A percentile compares a stretch with the other conserved stretches of the same genome.
phyloP scores from a whole-genome alignment of 352 stramenopile genomes.

The Pythium phragmitis region DNA sequence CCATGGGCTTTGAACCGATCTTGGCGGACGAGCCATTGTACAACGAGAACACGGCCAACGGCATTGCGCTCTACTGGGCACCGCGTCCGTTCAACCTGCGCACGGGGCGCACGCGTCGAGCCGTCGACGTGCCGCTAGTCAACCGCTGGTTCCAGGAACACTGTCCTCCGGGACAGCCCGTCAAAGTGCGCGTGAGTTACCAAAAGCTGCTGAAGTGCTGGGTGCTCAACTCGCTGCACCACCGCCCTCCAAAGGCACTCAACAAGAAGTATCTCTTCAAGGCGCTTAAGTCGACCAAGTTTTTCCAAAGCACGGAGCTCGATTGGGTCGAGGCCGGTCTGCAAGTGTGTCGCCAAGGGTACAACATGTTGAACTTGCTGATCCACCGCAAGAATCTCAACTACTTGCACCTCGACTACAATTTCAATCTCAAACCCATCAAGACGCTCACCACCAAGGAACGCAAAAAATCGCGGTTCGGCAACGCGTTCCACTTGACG shows the following conservation, averaged over 20 bases:
- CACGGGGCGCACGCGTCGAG: conserved; percentile 93
- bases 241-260: conserved; percentile 90
- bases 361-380: conserved; percentile 99
- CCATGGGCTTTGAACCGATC: conserved; percentile 88
- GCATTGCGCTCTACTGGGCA: conserved; percentile 98
- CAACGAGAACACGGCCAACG: conserved; percentile 93
- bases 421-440: conserved; percentile 99
- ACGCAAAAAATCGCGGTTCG: conserved; percentile 98
- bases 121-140: conserved; percentile 98
- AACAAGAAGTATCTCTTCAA: conserved; percentile 99
- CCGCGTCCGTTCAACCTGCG: conserved; percentile 97
- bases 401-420: conserved; percentile 99
- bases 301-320: conserved; percentile 99
- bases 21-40: conserved; percentile 94
- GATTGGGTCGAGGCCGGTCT: conserved; percentile 99
- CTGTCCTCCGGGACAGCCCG: conserved; percentile 96
- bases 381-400: conserved; percentile 99
- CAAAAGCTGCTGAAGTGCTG: conserved; percentile 99
- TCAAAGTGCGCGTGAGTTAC: conserved; percentile 99
- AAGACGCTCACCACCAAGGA: conserved; percentile 99
- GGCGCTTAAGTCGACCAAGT: conserved; percentile 99
- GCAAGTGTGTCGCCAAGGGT: conserved; percentile 98
- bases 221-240: conserved; percentile 98
- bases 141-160: conserved; percentile 99
- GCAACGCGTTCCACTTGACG: conserved; percentile 95